A percentile compares a stretch with the other conserved stretches of the same genome.
phyloP scores from a whole-genome alignment of 108 stramenopile species.

The Skeletonema tropicum region DNA sequence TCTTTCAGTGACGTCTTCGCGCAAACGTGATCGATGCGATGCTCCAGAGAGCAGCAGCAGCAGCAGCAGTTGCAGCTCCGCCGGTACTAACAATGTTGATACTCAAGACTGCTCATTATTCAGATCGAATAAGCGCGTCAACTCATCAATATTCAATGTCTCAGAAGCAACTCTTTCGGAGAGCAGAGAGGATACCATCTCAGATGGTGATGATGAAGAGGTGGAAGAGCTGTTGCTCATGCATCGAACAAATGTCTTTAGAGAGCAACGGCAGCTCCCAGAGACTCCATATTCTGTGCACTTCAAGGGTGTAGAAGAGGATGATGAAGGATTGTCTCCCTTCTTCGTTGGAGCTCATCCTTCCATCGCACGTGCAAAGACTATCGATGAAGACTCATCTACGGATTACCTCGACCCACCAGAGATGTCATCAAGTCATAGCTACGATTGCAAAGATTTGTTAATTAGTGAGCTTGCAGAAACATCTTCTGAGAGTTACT shows the following conservation, averaged over 20 bases:
- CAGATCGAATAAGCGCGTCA: background rate
- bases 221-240: background rate
- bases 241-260: slow-evolving; percentile 2
- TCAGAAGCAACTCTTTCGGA: background rate
- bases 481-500: background rate
- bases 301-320: background rate
- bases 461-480: background rate
- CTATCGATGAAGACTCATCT: background rate
- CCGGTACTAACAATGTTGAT: background rate
- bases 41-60: background rate
- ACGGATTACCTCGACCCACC: background rate
- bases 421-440: slow-evolving; percentile 1
- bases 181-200: background rate
- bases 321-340: slow-evolving; percentile 3
- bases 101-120: background rate
- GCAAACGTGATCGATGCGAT: background rate
- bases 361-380: background rate
- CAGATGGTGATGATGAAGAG: slow-evolving; percentile 6
- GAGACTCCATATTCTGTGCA: slow-evolving; percentile 1
- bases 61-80: background rate
- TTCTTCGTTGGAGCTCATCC: background rate
- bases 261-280: background rate
- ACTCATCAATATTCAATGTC: background rate
- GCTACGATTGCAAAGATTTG: background rate
- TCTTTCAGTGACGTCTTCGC: background rate